Evolutionary conservation across 345 rosid species (phyloP), one percentile per base, ranked within the genome.

Genomic region (Lepidium africanum): DNA sequence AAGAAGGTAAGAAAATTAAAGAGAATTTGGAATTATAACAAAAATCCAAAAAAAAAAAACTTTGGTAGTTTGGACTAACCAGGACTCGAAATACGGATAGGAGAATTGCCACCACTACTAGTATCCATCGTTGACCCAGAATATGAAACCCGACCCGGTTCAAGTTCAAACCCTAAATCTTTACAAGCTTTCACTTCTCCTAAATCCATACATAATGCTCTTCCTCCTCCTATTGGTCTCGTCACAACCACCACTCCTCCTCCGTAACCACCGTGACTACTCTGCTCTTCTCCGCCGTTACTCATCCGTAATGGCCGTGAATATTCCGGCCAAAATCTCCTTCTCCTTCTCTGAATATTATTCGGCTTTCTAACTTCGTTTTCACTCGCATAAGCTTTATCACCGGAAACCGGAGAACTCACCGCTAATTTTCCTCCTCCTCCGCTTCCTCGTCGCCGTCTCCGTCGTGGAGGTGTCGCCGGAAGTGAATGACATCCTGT

Each of bases 81-180:
- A 46, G 99, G 99, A 69, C 91, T 81, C 0, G 96, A 91, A 70
- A 94, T 94, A 68, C 88, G 92, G 12, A 87, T 83, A 9, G 98
- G 99, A n/a, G 97, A 94, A 60, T 85, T 77, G 65, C 97, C 91
- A 10, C 95, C 97, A 19, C 96, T 94, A 42, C 90, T 91, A 27
- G 96, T 87, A 37, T 87, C 95, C 47, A 82, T 77, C 0, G 77
- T 74, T 15, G 93, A 82, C 37, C 63, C 78, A 15, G 78, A 55
- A 69, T 75, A 75, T 0, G 92, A 84, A 32, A 83, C 76, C 61
- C 63, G 79, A 57, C 76, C 76, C 73, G 63, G 74, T 71, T 94
- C 99, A 77, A 94, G 65, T 63, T 87, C 97, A 67, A 94, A 87
- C 30, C 97, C 97, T 38, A 94, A 83, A 64, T 94, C 97, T 27